A percentile compares a stretch with the other conserved stretches of the same genome.
Conservation (phyloP, 129 eudicot genomes). For the Ambrosia trifida region DNA sequence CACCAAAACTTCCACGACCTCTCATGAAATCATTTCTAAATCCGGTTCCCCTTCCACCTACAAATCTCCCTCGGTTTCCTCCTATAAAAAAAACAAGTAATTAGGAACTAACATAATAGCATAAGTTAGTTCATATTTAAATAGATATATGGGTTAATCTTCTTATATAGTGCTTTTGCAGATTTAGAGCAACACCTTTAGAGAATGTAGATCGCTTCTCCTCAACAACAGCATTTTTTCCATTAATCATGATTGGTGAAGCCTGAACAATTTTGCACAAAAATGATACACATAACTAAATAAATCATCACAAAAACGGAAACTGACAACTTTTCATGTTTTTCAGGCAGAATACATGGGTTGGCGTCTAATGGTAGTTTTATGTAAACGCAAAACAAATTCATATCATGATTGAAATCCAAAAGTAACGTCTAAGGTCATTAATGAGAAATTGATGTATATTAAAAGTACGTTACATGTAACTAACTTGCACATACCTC, state of each 20-base stretch:
- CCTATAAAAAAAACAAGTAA: conserved; percentile 23
- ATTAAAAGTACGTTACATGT: not conserved
- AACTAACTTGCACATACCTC: conserved; percentile 53
- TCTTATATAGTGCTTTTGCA: not conserved
- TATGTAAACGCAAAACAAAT: not conserved
- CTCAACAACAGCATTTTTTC: conserved; percentile 63
- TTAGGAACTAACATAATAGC: not conserved
- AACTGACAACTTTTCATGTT: not conserved
- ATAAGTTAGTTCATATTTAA: not conserved
- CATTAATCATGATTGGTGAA: conserved; percentile 60
- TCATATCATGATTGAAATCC: not conserved
- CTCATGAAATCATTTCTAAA: conserved; percentile 64
- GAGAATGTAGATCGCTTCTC: conserved; percentile 82
- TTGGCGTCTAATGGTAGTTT: not conserved
- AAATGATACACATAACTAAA: not conserved
- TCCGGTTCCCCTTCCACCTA: conserved; percentile 65
- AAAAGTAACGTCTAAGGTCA: not conserved
- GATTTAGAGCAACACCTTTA: conserved; percentile 47
- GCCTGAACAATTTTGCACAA: conserved; percentile 50
- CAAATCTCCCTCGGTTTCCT: conserved; percentile 64
- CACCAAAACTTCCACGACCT: conserved; percentile 74
- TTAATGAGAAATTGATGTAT: not conserved
- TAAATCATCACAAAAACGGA: not conserved
- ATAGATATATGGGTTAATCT: conserved; percentile 1
- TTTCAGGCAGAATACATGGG: not conserved